Base-by-base conservation (phyloP, 768 basidiomycete species). In the Gloeostereum incarnatum region DNA sequence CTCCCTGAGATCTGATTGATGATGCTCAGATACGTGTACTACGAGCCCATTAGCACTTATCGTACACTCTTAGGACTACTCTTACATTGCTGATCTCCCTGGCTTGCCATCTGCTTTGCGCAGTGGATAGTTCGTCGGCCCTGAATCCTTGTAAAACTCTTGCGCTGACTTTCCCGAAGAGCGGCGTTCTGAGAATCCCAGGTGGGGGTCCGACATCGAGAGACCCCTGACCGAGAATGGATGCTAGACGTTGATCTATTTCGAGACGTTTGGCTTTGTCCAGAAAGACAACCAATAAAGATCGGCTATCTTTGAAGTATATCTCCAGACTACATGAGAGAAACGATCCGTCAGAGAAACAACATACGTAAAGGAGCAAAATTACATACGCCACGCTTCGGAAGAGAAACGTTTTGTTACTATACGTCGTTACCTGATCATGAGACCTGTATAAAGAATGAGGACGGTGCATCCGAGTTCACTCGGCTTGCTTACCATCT, bases 1-100 rank as follows among this genome's bases (percentile, higher is more conserved):
- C 92, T 73, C 30, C 92, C 91, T 3, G 92, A 93, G 16, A 88
- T 73, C 54, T 94, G 90, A 49, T 96, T 96, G 39, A 96, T 61
- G 39, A 96, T 76, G 44, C 85, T 82, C 35, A 94, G 59, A 56
- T 93, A 94, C 1, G 86, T 81, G 55, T 89, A 94, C 90, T 93
- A 40, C 21, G 40, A 18, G 32, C 35, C 4, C 38, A 34, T 39
- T 4, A 23, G n/a, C n/a, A n/a, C n/a, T n/a, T n/a, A n/a, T n/a
- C n/a, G n/a, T 21, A 13, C 23, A 27, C 14, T 3, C 24, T 32
- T 31, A 38, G 36, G 37, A 16, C 14, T 3, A 11, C 30, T 56
- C 77, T 17, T 45, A 91, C 91, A 50, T 94, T 97, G 48, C 90
- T 93, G 40, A 96, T 87, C 52, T 92, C 87, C 30, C 92, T 68